Evolutionary conservation across 176 grass and related monocot genomes (phyloP).

Genomic region (Microstegium vimineum): DNA sequence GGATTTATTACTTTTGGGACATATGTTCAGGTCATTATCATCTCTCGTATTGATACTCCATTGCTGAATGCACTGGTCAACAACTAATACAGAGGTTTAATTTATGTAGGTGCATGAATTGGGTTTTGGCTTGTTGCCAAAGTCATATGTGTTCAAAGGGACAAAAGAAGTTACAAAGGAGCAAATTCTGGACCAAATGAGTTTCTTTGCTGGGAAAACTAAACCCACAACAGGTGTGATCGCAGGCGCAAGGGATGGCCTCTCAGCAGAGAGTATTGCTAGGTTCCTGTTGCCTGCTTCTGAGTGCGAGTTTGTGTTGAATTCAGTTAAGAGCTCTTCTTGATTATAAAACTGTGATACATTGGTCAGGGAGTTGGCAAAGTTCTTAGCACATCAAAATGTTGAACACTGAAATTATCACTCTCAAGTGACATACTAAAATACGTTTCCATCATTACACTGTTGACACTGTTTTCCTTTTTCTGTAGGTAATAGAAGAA

Average conservation of each 20-base stretch:
- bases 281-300: conserved; percentile 88
- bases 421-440: not conserved
- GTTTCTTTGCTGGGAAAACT: conserved; percentile 67
- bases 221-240: conserved; percentile 78
- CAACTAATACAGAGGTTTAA: conserved; percentile 18
- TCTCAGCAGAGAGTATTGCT: conserved; percentile 70
- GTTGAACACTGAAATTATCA: not conserved
- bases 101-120: conserved; percentile 79
- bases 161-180: conserved; percentile 87
- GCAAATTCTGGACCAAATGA: conserved; percentile 90
- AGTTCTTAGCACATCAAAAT: not conserved
- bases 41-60: not conserved
- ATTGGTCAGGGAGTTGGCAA: not conserved
- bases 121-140: conserved; percentile 82
- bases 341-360: not conserved
- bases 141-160: conserved; percentile 93
- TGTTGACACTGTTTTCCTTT: not conserved
- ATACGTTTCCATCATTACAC: conserved; percentile 12
- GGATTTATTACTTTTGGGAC: conserved; percentile 94
- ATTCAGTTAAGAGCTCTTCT: conserved; percentile 65
- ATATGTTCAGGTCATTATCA: conserved; percentile 69
- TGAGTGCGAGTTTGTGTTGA: conserved; percentile 87
- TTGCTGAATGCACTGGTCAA: conserved; percentile 1
- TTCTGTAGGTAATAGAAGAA: conserved; percentile 80
- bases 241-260: conserved; percentile 63